phyloP scores from a whole-genome alignment of 2,329 filamentous ascomycete genomes.

The Pseudogymnoascus destructans region DNA sequence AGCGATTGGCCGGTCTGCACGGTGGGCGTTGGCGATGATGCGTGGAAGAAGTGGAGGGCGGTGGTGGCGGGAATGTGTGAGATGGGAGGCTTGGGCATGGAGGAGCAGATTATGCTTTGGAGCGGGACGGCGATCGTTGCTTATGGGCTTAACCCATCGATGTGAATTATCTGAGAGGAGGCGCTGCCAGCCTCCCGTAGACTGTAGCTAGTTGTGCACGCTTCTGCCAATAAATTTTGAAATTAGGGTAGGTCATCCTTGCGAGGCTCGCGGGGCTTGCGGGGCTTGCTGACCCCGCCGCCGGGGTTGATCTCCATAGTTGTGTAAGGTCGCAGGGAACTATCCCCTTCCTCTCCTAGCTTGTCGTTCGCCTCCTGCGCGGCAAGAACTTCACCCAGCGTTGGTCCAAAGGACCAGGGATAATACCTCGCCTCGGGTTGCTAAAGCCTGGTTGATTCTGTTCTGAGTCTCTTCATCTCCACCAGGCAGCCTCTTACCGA shows the following conservation, averaged over 20 bases:
- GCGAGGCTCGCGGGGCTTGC: background rate
- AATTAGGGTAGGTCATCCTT: background rate
- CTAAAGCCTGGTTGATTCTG: background rate
- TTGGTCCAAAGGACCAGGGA: background rate
- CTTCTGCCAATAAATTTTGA: background rate
- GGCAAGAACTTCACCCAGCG: background rate
- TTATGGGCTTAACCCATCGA: constrained; percentile 39
- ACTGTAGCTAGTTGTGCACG: background rate
- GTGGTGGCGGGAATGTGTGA: constrained; percentile 56
- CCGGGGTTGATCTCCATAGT: background rate
- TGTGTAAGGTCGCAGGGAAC: background rate
- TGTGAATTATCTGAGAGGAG: background rate
- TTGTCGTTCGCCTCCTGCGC: background rate
- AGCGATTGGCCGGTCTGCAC: constrained; percentile 93
- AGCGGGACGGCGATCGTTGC: constrained; percentile 57
- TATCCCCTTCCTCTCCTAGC: background rate
- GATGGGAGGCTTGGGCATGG: constrained; percentile 45
- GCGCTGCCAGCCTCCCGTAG: background rate
- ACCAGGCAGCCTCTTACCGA: background rate
- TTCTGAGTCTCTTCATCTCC: background rate
- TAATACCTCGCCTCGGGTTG: background rate
- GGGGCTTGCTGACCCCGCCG: no score
- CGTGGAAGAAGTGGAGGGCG: constrained; percentile 64
- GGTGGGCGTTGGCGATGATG: constrained; percentile 35
- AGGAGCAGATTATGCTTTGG: constrained; percentile 57